Evolutionary conservation across 2,329 filamentous ascomycete genomes (phyloP).

Genomic region (Graphilbum ipis-grandicollis): DNA sequence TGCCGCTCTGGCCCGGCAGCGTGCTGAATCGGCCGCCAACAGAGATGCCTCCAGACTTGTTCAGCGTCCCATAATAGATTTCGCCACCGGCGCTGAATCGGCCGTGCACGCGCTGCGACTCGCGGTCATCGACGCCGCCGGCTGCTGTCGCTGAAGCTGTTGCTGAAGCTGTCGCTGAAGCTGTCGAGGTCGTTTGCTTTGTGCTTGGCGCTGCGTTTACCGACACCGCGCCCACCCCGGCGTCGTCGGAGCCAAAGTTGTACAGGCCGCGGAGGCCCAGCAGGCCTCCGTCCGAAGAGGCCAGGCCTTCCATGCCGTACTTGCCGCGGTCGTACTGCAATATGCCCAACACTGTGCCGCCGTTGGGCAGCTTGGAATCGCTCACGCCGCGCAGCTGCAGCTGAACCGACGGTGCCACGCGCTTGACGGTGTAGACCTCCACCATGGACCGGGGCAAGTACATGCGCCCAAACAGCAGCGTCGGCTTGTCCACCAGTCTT

Average conservation of each 20-base stretch:
- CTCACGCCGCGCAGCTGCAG: conserved; percentile 68
- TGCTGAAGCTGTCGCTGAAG: not conserved
- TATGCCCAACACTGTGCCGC: conserved; percentile 56
- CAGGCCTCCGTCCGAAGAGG: conserved; percentile 80
- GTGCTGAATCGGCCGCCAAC: conserved; percentile 82
- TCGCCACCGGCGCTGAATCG: conserved; percentile 85
- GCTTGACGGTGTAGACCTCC: conserved; percentile 68
- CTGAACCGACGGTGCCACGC: conserved; percentile 61
- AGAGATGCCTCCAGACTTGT: conserved; percentile 85
- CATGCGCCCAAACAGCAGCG: conserved; percentile 58
- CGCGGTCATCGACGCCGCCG: conserved; percentile 7
- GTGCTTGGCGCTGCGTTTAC: too few species aligned
- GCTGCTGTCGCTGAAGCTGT: conserved; percentile 9
- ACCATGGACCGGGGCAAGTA: conserved; percentile 74
- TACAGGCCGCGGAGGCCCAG: conserved; percentile 79
- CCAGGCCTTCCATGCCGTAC: conserved; percentile 78
- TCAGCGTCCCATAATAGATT: conserved; percentile 86
- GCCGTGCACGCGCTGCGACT: conserved; percentile 42
- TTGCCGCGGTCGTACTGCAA: conserved; percentile 72
- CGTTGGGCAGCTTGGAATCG: conserved; percentile 51
- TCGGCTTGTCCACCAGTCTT: conserved; percentile 8
- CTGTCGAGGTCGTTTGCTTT: too few species aligned
- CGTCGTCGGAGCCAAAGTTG: conserved; percentile 53
- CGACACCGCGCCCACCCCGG: conserved; percentile 10
- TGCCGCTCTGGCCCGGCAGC: conserved; percentile 60